Conservation (phyloP, 495 filamentous ascomycete genomes). For the Daldinia decipiens region DNA sequence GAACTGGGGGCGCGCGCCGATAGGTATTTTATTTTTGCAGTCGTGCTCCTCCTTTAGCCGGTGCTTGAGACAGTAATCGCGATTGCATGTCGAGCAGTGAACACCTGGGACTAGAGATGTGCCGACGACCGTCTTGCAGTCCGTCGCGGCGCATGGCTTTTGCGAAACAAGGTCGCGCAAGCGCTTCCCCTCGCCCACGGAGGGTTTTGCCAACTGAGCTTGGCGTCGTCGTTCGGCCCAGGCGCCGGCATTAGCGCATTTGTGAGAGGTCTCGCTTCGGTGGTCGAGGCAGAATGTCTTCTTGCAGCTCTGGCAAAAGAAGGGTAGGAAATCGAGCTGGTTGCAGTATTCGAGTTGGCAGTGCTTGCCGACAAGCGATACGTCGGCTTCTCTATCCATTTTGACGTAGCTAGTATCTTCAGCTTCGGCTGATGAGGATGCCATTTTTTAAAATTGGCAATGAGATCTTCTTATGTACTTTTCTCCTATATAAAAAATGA, state of each 20-base stretch:
- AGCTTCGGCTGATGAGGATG: slow-evolving; percentile 45
- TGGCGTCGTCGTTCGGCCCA: slow-evolving; percentile 79
- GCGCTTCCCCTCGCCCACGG: slow-evolving; percentile 55
- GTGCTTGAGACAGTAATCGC: slow-evolving; percentile 92
- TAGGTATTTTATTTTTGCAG: slow-evolving; percentile 72
- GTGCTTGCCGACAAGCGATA: slow-evolving; percentile 85
- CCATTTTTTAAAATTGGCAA: slow-evolving; percentile 40
- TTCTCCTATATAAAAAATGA: background rate
- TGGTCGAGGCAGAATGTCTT: slow-evolving; percentile 94
- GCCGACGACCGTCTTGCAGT: slow-evolving; percentile 87
- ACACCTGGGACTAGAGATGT: slow-evolving; percentile 81
- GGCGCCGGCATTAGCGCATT: slow-evolving; percentile 81
- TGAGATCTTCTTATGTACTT: slow-evolving; percentile 26
- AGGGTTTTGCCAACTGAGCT: slow-evolving; percentile 60
- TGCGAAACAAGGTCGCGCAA: slow-evolving; percentile 57
- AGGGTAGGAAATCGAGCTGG: slow-evolving; percentile 95
- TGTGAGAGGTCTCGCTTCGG: slow-evolving; percentile 85
- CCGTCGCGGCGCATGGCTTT: slow-evolving; percentile 71
- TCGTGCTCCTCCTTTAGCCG: slow-evolving; percentile 88
- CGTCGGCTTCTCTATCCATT: slow-evolving; percentile 73
- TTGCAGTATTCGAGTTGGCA: slow-evolving; percentile 93
- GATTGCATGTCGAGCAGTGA: slow-evolving; percentile 81
- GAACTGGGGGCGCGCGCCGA: slow-evolving; percentile 69
- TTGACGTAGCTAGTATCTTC: slow-evolving; percentile 60
- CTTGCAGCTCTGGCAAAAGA: slow-evolving; percentile 87